Percentiles rank a stretch among this genome's conserved stretches.
Evolutionary conservation across 2,329 filamentous ascomycete species (phyloP).

Genomic region (Myriangium duriaei): DNA sequence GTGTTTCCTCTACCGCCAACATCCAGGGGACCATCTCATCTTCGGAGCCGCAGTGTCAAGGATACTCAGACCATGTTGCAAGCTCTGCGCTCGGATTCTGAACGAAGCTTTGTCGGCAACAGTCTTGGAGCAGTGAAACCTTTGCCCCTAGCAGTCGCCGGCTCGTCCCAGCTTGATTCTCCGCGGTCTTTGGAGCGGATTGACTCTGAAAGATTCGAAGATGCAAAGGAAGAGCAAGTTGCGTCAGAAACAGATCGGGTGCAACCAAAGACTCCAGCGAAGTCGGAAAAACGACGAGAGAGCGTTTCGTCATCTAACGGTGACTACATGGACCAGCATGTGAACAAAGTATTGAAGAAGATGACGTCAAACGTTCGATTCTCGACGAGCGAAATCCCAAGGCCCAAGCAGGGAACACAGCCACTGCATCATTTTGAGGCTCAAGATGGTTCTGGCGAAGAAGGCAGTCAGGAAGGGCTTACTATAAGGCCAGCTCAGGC

Average conservation of each 20-base stretch:
- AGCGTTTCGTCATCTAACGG: slow-evolving; percentile 30
- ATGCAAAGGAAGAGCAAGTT: neutral
- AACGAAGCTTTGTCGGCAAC: slow-evolving; percentile 5
- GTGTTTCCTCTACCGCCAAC: slow-evolving; percentile 6
- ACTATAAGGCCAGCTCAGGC: slow-evolving; percentile 26
- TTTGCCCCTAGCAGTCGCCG: slow-evolving; percentile 2
- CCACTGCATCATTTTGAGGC: neutral
- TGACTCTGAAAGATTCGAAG: neutral
- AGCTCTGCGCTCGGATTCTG: slow-evolving; percentile 11
- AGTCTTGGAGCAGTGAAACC: slow-evolving; percentile 6
- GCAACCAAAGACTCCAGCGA: slow-evolving; percentile 7
- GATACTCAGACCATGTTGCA: slow-evolving; percentile 5
- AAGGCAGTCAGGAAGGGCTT: slow-evolving; percentile 10
- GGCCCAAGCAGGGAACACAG: neutral
- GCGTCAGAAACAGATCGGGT: neutral
- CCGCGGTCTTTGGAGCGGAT: too few relatives aligned
- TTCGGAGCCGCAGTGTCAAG: slow-evolving; percentile 5
- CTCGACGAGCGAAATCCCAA: neutral
- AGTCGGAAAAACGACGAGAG: slow-evolving; percentile 3
- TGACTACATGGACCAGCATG: slow-evolving; percentile 54
- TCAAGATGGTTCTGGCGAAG: neutral
- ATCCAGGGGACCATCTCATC: slow-evolving; percentile 3
- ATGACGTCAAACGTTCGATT: slow-evolving; percentile 33
- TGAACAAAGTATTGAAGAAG: slow-evolving; percentile 23
- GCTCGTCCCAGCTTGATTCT: neutral